Base-by-base conservation (phyloP, 768 basidiomycete species). In the Auricularia auricula-judae region DNA sequence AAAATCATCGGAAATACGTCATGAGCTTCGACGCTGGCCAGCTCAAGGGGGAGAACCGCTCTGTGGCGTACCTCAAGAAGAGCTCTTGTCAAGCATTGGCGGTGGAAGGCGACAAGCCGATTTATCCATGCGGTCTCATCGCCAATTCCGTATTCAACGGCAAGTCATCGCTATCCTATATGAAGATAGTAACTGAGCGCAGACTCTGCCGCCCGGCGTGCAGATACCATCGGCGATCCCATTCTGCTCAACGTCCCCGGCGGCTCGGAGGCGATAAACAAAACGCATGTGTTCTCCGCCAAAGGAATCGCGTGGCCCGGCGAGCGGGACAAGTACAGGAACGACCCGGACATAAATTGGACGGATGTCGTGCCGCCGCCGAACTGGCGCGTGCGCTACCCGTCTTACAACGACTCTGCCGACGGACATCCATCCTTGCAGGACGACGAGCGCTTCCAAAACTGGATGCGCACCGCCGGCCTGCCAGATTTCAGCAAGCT, bases 381-480 rank as follows among this genome's bases (percentile, higher is more conserved):
- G 3, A 98, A 97, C 75, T 99, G 97, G 97, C 74, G 69, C 1
- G 71, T 73, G 36, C 81, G 81, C 63, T 98, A 80, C 77, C 92
- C 93, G 1, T 73, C 88, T 66, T 98, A 97, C 76, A 51, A 51
- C 47, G 18, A 42, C 12, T 42, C 47, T 5, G 74, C 75, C 3
- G 84, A 80, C 67, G 83, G 82, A 16, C 86, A 87, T n/a, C 95
- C 93, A 1, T 77, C 96, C 71, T 78, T 98, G 36, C 76, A 79
- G 63, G 68, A 69, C 2, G 87, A 98, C 71, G 91, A 98, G 74
- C 94, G 90, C 70, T 98, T 99, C 79, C 96, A 98, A 76, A 95
- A 96, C 73, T 99, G 97, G 97, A 99, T 99, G 97, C 85, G 96
- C 65, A 97, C 95, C 2, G 93, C 97, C 1, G 97, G 95, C 11